A percentile compares a stretch with the other conserved stretches of the same genome.
phyloP scores from a whole-genome alignment of 176 grass and related monocot genomes.

The Aegilops tauschii region DNA sequence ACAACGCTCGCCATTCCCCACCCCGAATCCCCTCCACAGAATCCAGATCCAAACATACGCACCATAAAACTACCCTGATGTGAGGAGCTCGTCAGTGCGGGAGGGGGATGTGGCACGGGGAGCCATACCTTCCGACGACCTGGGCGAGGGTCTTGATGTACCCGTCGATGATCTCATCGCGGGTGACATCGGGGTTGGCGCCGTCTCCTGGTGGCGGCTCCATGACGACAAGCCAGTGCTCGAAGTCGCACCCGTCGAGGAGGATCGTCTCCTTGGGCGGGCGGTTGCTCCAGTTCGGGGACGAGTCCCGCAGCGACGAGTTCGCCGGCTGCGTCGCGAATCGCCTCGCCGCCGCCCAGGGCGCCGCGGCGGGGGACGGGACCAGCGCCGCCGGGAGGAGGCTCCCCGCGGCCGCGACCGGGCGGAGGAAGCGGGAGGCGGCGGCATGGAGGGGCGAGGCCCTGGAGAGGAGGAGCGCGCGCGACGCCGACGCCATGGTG shows the following conservation, averaged over 20 bases:
- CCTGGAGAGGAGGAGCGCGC: not conserved
- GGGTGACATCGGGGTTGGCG: slow-evolving; percentile 44
- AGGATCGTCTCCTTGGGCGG: slow-evolving; percentile 86
- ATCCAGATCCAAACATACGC: not conserved
- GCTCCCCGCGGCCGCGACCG: slow-evolving; percentile 7
- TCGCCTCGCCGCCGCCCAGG: not conserved
- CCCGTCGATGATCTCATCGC: slow-evolving; percentile 81
- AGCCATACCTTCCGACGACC: slow-evolving; percentile 64
- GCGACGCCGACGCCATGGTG: slow-evolving; percentile 18
- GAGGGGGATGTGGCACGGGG: not conserved
- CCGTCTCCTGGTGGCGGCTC: slow-evolving; percentile 58
- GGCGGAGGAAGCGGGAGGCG: slow-evolving; percentile 2
- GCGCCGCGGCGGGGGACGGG: not conserved
- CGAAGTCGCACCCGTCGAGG: slow-evolving; percentile 83
- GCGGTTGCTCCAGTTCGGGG: slow-evolving; percentile 74
- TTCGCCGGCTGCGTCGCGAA: slow-evolving; percentile 58
- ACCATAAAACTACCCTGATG: not conserved
- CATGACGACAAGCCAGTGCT: slow-evolving; percentile 92
- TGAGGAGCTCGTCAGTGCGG: not conserved
- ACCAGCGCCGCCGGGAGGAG: not conserved
- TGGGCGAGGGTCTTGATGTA: slow-evolving; percentile 83
- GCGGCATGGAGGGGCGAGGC: not conserved
- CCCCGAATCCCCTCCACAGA: not conserved
- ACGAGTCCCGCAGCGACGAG: slow-evolving; percentile 67
- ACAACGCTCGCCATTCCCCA: not conserved